Evolutionary conservation across 108 stramenopile species (phyloP).

Genomic region (Cyclostephanos invisitatus): DNA sequence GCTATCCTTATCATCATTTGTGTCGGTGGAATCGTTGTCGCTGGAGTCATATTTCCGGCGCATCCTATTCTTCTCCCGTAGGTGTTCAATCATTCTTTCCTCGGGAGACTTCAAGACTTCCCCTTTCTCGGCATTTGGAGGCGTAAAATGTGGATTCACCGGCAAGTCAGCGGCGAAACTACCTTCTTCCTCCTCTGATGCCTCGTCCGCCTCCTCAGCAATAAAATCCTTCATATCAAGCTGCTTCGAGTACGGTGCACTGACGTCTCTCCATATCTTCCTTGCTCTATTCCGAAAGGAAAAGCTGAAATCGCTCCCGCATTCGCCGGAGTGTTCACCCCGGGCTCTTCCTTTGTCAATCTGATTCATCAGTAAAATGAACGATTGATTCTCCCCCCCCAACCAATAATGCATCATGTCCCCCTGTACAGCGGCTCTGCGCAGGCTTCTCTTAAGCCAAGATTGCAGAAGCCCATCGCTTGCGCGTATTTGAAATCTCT

Average conservation of each 20-base stretch:
- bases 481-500: slow-evolving; percentile 65
- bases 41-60: not conserved
- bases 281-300: slow-evolving; percentile 54
- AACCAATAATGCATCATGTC: slow-evolving; percentile 77
- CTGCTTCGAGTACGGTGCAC: slow-evolving; percentile 55
- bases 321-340: slow-evolving; percentile 41
- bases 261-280: slow-evolving; percentile 54
- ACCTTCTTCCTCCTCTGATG: slow-evolving; percentile 45
- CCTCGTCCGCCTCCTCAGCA: slow-evolving; percentile 48
- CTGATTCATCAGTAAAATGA: slow-evolving; percentile 57
- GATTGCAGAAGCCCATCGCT: slow-evolving; percentile 75
- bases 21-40: slow-evolving; percentile 1
- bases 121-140: not conserved
- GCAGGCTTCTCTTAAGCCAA: slow-evolving; percentile 45
- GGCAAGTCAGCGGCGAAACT: slow-evolving; percentile 25
- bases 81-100: slow-evolving; percentile 21
- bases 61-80: slow-evolving; percentile 18
- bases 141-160: slow-evolving; percentile 27
- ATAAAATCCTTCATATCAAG: slow-evolving; percentile 68
- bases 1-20: not conserved
- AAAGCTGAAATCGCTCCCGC: slow-evolving; percentile 47
- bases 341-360: slow-evolving; percentile 35
- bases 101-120: slow-evolving; percentile 22
- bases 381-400: slow-evolving; percentile 65
- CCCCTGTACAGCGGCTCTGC: slow-evolving; percentile 50